Conservation (phyloP, 2,329 filamentous ascomycete genomes). For the Penicillium hesseltinei region DNA sequence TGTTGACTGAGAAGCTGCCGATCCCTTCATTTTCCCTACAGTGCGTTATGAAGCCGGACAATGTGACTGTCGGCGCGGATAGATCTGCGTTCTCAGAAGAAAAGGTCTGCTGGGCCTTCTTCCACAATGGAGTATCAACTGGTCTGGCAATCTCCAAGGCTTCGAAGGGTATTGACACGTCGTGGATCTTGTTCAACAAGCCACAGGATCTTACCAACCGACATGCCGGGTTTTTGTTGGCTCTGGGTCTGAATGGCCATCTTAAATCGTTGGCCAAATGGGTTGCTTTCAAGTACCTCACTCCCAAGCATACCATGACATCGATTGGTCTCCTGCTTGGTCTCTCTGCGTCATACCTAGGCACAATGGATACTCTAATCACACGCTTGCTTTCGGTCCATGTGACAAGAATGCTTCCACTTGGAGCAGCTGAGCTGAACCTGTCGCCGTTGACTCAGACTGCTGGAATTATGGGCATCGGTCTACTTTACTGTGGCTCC, state of each 20-base stretch:
- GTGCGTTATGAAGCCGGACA: constrained; percentile 86
- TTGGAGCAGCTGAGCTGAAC: constrained; percentile 90
- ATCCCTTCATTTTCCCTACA: constrained; percentile 89
- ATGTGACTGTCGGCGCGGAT: constrained; percentile 91
- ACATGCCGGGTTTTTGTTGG: constrained; percentile 91
- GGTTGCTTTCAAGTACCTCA: constrained; percentile 99
- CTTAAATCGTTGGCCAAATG: constrained; percentile 93
- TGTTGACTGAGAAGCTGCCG: constrained; percentile 88
- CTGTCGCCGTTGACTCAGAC: constrained; percentile 91
- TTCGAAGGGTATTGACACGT: constrained; percentile 93
- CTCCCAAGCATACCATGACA: constrained; percentile 98
- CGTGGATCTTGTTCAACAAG: constrained; percentile 98
- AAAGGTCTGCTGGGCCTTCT: constrained; percentile 97
- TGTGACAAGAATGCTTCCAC: constrained; percentile 88
- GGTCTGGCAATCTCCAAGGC: constrained; percentile 86
- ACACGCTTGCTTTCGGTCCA: constrained; percentile 92
- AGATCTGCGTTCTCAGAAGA: constrained; percentile 86
- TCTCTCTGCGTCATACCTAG: constrained; percentile 87
- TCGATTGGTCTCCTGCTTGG: constrained; percentile 93
- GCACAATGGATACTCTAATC: constrained; percentile 95
- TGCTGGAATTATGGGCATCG: constrained; percentile 95
- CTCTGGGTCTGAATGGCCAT: constrained; percentile 89
- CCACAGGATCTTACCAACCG: constrained; percentile 88
- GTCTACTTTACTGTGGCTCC: constrained; percentile 87
- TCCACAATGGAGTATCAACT: constrained; percentile 92